These are phyloP conservation scores for Saraca asoca DNA, from an alignment of 331 rosid species.

Conservation along the genomic window DNA sequence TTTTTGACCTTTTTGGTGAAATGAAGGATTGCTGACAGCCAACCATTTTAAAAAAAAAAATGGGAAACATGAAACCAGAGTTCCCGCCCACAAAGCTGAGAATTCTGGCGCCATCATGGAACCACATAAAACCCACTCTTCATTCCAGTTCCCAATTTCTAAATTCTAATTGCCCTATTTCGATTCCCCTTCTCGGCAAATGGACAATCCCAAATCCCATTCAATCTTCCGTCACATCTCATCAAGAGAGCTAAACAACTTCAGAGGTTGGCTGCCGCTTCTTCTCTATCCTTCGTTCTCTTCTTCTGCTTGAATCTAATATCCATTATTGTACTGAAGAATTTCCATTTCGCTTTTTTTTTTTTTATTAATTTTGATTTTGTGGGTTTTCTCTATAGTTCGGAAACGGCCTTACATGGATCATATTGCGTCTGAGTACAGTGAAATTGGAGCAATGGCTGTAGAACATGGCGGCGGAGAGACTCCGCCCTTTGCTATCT, in stretches of 20 bases:
- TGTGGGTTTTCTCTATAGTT: slow-evolving; percentile 38
- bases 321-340: neutral
- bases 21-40: no score
- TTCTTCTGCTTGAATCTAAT: neutral
- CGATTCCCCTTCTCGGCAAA: slow-evolving; percentile 17
- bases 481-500: slow-evolving; percentile 70
- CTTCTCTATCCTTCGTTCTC: neutral
- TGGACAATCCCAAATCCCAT: slow-evolving; percentile 48
- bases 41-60: no score
- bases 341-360: neutral
- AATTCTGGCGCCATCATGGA: neutral
- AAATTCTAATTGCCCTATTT: neutral
- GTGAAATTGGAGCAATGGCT: slow-evolving; percentile 54
- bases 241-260: slow-evolving; percentile 69
- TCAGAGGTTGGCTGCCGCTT: slow-evolving; percentile 45
- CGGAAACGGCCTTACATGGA: slow-evolving; percentile 59
- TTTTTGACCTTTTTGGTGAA: no score
- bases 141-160: neutral
- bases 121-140: neutral
- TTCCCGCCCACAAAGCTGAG: no score
- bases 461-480: slow-evolving; percentile 48
- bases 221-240: slow-evolving; percentile 59
- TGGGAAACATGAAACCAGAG: no score
- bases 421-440: slow-evolving; percentile 37
- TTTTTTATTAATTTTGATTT: neutral